Conservation (phyloP, 179 eudicot species). For the Silene vulgaris region DNA sequence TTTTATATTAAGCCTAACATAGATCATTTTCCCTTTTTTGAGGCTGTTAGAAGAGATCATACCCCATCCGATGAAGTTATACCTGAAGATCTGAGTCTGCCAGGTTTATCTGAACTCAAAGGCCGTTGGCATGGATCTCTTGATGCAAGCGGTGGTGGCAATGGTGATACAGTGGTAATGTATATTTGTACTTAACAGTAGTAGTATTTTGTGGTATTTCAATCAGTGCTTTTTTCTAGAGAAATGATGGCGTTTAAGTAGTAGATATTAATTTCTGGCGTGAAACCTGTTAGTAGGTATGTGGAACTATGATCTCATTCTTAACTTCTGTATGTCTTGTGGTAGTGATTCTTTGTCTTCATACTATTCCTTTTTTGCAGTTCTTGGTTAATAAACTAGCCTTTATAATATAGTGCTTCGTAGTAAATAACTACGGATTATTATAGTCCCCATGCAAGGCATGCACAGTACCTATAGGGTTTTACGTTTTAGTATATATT, state of each 20-base stretch:
- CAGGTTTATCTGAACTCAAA: slow-evolving; percentile 93
- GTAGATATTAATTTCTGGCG: slow-evolving; percentile 4
- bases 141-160: slow-evolving; percentile 99
- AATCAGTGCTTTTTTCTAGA: background rate
- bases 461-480: too few species aligned
- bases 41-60: slow-evolving; percentile 63
- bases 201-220: slow-evolving; percentile 3
- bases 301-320: background rate
- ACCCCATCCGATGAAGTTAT: slow-evolving; percentile 62
- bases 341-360: background rate
- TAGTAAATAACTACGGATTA: too few species aligned
- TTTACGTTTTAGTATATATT: too few species aligned
- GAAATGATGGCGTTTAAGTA: background rate
- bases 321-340: background rate
- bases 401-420: too few species aligned
- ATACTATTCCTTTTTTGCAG: background rate
- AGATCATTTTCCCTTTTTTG: slow-evolving; percentile 15
- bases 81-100: slow-evolving; percentile 80
- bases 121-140: slow-evolving; percentile 98
- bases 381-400: background rate
- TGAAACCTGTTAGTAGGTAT: background rate
- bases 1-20: background rate
- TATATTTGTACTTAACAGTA: slow-evolving; percentile 21
- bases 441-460: too few species aligned
- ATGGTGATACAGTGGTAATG: slow-evolving; percentile 93